These are phyloP conservation scores for Cinnamomum micranthum DNA, from an alignment of 164 flowering plant species.

Conservation along the genomic window DNA sequence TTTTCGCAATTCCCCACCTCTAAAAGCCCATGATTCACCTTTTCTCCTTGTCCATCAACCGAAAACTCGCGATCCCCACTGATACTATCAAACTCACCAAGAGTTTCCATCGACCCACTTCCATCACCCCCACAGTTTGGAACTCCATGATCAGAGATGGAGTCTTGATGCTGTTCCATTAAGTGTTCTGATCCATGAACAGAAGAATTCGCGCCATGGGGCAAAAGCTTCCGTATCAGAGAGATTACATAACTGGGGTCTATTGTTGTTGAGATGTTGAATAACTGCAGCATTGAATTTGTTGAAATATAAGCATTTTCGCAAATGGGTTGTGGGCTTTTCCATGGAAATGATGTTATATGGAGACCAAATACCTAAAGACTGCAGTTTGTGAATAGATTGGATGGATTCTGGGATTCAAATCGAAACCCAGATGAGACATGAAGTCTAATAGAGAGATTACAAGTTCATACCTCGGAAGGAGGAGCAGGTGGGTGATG, in stretches of 20 bases:
- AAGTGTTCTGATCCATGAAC: constrained; percentile 11
- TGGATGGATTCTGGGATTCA: not conserved
- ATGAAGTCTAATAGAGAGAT: not conserved
- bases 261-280: constrained; percentile 75
- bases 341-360: not conserved
- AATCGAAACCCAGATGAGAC: not conserved
- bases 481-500: constrained; percentile 67
- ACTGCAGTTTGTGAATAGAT: no score
- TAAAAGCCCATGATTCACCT: not conserved
- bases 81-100: constrained; percentile 17
- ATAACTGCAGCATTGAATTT: constrained; percentile 47
- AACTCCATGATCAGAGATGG: not conserved
- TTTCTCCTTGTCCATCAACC: not conserved
- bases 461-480: constrained; percentile 40
- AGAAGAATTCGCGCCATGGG: constrained; percentile 20
- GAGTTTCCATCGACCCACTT: constrained; percentile 31
- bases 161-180: not conserved
- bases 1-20: not conserved
- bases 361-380: no score
- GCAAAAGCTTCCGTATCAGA: constrained; percentile 72
- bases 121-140: constrained; percentile 3
- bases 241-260: constrained; percentile 92
- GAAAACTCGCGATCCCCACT: not conserved
- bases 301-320: not conserved
- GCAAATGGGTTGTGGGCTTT: not conserved